Evolutionary conservation across 768 basidiomycete genomes (phyloP).

Genomic region (Neoboletus magnificus): DNA sequence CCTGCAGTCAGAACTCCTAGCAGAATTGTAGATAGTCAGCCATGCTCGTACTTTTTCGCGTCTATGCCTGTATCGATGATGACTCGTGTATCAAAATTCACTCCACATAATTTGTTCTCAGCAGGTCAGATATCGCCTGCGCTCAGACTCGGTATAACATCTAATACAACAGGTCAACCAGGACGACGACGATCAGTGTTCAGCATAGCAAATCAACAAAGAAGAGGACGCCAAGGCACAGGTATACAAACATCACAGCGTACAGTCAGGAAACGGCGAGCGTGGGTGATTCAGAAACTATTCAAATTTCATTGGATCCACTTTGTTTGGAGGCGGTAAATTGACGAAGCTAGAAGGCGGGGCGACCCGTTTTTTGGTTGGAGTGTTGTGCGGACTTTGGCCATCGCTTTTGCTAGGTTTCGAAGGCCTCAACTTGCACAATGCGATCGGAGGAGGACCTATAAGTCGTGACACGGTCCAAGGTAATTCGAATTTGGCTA

Average conservation of each 20-base stretch:
- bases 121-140: slow-evolving; percentile 7
- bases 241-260: slow-evolving; percentile 5
- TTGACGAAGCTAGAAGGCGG: slow-evolving; percentile 15
- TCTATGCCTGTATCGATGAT: slow-evolving; percentile 4
- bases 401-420: slow-evolving; percentile 12
- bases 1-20: background rate
- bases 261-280: slow-evolving; percentile 4
- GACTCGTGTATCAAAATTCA: slow-evolving; percentile 11
- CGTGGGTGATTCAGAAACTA: slow-evolving; percentile 11
- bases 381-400: slow-evolving; percentile 21
- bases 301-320: slow-evolving; percentile 44
- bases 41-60: slow-evolving; percentile 4
- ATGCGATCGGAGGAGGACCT: slow-evolving; percentile 66
- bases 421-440: slow-evolving; percentile 43
- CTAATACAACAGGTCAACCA: slow-evolving; percentile 19
- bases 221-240: slow-evolving; percentile 1
- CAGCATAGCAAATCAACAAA: slow-evolving; percentile 6
- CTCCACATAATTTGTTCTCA: slow-evolving; percentile 15
- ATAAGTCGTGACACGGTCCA: slow-evolving; percentile 78
- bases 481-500: slow-evolving; percentile 73
- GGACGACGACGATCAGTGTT: slow-evolving; percentile 1
- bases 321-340: slow-evolving; percentile 41
- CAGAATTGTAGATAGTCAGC: background rate
- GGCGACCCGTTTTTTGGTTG: slow-evolving; percentile 22
- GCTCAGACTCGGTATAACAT: slow-evolving; percentile 5